These are phyloP conservation scores for Nepenthes alata DNA, from an alignment of 179 eudicot species.

Conservation along the genomic window DNA sequence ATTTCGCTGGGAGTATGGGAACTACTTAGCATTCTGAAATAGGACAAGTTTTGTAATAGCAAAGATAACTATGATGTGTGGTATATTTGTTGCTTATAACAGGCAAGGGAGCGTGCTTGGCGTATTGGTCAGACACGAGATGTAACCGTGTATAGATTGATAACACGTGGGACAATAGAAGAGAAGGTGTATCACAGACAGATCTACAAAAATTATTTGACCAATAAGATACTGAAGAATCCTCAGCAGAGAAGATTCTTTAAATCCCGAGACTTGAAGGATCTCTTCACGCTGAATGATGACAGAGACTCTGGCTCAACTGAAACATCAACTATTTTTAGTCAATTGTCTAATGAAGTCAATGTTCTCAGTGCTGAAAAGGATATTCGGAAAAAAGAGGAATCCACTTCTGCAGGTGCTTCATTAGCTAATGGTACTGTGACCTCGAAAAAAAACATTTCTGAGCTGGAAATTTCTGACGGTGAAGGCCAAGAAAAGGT, in stretches of 20 bases:
- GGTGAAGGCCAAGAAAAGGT: slow-evolving; percentile 32
- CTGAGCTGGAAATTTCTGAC: slow-evolving; percentile 16
- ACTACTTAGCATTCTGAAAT: no score
- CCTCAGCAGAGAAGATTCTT: slow-evolving; percentile 96
- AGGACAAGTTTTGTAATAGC: no score
- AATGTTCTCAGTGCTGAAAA: slow-evolving; percentile 47
- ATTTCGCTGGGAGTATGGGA: no score
- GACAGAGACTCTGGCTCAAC: slow-evolving; percentile 58
- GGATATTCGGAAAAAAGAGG: slow-evolving; percentile 25
- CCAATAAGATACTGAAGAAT: slow-evolving; percentile 89
- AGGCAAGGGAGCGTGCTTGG: slow-evolving; percentile 99
- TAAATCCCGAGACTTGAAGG: slow-evolving; percentile 89
- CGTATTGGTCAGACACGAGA: slow-evolving; percentile 94
- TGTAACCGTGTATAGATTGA: slow-evolving; percentile 76
- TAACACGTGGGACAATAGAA: slow-evolving; percentile 94
- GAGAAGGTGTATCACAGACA: slow-evolving; percentile 98
- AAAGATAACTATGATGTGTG: background rate
- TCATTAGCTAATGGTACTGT: slow-evolving; percentile 16
- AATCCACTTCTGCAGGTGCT: slow-evolving; percentile 12
- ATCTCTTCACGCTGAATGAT: slow-evolving; percentile 67
- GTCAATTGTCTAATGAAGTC: slow-evolving; percentile 70
- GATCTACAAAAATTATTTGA: slow-evolving; percentile 86
- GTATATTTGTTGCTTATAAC: slow-evolving; percentile 12
- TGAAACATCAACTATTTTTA: slow-evolving; percentile 74
- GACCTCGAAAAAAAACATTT: slow-evolving; percentile 14